Base-by-base conservation (phyloP, 2,329 filamentous ascomycete genomes). In the Rugonectria rugulosa region DNA sequence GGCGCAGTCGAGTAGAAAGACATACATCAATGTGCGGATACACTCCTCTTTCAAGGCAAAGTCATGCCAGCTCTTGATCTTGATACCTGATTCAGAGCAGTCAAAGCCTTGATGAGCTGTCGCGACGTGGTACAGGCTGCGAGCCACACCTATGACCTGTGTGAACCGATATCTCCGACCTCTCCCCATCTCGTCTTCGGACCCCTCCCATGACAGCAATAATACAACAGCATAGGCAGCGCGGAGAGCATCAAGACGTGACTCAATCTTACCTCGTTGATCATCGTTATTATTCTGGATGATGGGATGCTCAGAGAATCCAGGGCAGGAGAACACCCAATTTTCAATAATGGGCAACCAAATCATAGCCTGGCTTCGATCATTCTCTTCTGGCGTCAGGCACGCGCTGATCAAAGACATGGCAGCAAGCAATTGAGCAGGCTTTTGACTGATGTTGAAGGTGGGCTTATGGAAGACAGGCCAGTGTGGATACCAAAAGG, bases 401-500 rank as follows among this genome's bases (percentile, higher is more conserved):
- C 44, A 48, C 2, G 60, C 58, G 1, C 58, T 58, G 5, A 62
- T 53, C 2, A 62, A 19, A 10, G 48, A 49, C 5, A 62, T n/a
- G 2, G 55, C 34, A 4, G 45, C 58, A 20, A 62, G 42, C 0
- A 62, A 7, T 7, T 26, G 17, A 4, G 55, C 38, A 1, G 55
- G 9, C 29, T 23, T 56, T 19, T 34, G 27, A 2, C 21, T 10
- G 1, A 40, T 3, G 14, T 37, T 5, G 14, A 62, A 62, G 1
- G 50, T 59, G 1, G 58, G 32, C 12, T 34, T 42, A 7, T 62
- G 60, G 20, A 62, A 48, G 12, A 62, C 38, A 0, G 58, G 60
- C 58, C 60, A 62, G 43, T 62, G 61, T 1, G 55, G 58, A 6
- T 56, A 40, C 60, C 60, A 61, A 4, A 56, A 45, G 2, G 50